Base-by-base conservation (phyloP, 2,329 filamentous ascomycete genomes). In the Penicillium olsonii region DNA sequence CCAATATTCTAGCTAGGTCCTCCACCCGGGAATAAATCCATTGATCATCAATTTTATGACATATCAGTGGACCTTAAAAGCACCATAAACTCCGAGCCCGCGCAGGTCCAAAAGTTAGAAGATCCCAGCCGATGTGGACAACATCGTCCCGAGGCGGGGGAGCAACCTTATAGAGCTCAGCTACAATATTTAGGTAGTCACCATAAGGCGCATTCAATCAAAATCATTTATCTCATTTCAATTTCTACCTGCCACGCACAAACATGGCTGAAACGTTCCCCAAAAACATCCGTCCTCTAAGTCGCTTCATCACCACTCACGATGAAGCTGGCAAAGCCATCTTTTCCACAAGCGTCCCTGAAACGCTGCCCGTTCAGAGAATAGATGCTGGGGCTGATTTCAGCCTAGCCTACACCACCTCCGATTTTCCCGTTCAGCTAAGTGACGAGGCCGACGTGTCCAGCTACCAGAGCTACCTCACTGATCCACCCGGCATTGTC, bases 401-500 rank as follows among this genome's bases (percentile, higher is more conserved):
- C 57, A 71, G 69, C 24, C 73, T 81, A 26, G 71, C 69, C 50
- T 82, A 81, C 64, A 74, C 75, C 7, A 77, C 80, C 4, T 71
- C 74, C 39, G 63, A 69, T 39, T 75, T 73, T 44, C 79, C 80
- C 1, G 71, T 76, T 24, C 61, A 75, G 41, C 67, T 83, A 54
- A 68, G 70, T 55, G 55, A 66, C 18, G 71, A 77, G 50, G 60
- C 69, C 45, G 79, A 83, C 59, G 64, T 82, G 14, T 56, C 63
- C 8, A 66, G 69, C 8, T 81, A 82, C 63, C 63, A 71, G 24
- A 54, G 60, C 31, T 75, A 75, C 53, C 67, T 80, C 34, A 56
- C 67, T 11, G 60, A 69, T 35, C 70, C 76, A 1, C 78, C 80
- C 0, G 80, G 80, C 2, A 69, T 84, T 3, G 72, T 75, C 15